Evolutionary conservation across 805 yeast species (phyloP).

Genomic region (Priceomyces carsonii): DNA sequence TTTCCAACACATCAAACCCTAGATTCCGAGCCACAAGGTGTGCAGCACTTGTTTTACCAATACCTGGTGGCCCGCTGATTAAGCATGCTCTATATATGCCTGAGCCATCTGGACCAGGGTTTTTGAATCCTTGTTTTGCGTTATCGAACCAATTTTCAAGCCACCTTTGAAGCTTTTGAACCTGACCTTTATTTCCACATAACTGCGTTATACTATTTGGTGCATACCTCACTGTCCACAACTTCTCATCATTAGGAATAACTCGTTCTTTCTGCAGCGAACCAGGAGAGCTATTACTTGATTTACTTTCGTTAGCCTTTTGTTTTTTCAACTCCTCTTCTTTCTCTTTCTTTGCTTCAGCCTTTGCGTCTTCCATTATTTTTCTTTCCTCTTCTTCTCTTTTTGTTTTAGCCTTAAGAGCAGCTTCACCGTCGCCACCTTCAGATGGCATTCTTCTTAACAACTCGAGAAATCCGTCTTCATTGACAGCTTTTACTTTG

Average conservation of each 20-base stretch:
- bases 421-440: constrained; percentile 85
- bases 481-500: constrained; percentile 78
- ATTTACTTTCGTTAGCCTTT: constrained; percentile 5
- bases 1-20: constrained; percentile 75
- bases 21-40: constrained; percentile 68
- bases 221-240: constrained; percentile 95
- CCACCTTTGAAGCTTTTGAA: constrained; percentile 72
- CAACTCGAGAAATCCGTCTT: constrained; percentile 79
- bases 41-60: constrained; percentile 82
- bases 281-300: too few species aligned
- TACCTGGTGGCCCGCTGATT: constrained; percentile 86
- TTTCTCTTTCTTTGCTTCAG: constrained; percentile 35
- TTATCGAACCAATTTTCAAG: constrained; percentile 69
- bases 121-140: constrained; percentile 55
- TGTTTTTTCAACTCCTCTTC: constrained; percentile 11
- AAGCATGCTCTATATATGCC: constrained; percentile 79
- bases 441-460: constrained; percentile 81
- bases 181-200: constrained; percentile 86
- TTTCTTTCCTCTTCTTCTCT: constrained; percentile 64
- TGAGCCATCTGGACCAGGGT: constrained; percentile 61
- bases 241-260: constrained; percentile 55
- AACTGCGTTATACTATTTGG: constrained; percentile 75
- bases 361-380: constrained; percentile 47
- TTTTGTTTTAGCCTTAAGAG: constrained; percentile 70
- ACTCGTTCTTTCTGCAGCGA: too few species aligned